These are phyloP conservation scores for Hyphopichia pseudoburtonii DNA, from an alignment of 1,139 yeast genomes.

Conservation along the genomic window DNA sequence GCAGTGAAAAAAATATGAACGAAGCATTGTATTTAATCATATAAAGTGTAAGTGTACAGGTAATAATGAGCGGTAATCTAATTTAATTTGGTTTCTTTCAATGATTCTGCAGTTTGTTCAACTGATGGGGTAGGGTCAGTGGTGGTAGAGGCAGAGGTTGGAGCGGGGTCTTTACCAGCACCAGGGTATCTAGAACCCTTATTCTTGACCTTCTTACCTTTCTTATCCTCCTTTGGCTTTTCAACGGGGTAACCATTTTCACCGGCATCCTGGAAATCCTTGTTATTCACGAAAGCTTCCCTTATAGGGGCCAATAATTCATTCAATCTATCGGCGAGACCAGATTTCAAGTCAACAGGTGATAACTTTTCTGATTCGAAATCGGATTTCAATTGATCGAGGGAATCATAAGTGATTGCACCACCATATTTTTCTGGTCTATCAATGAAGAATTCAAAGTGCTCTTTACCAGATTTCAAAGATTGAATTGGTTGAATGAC, in stretches of 20 bases:
- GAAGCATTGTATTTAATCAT: too few relatives aligned
- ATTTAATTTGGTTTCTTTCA: conserved; percentile 1
- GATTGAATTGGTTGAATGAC: conserved; percentile 87
- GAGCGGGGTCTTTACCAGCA: conserved; percentile 23
- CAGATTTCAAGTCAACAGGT: conserved; percentile 92
- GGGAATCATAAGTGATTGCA: conserved; percentile 66
- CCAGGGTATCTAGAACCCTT: conserved; percentile 89
- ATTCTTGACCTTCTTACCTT: conserved; percentile 71
- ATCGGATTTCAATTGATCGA: conserved; percentile 71
- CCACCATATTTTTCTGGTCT: conserved; percentile 99
- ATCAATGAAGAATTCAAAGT: conserved; percentile 67
- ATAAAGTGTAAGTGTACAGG: too few relatives aligned
- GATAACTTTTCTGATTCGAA: conserved; percentile 71
- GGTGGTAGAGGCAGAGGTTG: conserved; percentile 4
- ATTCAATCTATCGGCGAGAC: conserved; percentile 84
- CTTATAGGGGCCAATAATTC: conserved; percentile 81
- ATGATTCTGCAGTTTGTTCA: conserved; percentile 13
- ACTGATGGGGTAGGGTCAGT: conserved; percentile 9
- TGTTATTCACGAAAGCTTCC: conserved; percentile 57
- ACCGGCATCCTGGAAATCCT: conserved; percentile 75
- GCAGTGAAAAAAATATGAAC: too few relatives aligned
- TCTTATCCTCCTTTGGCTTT: conserved; percentile 60
- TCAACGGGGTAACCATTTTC: conserved; percentile 83
- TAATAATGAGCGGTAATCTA: too few relatives aligned
- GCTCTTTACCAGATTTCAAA: conserved; percentile 54